Evolutionary conservation across 2,329 filamentous ascomycete genomes (phyloP).

Genomic region (Talaromyces albobiverticillius): DNA sequence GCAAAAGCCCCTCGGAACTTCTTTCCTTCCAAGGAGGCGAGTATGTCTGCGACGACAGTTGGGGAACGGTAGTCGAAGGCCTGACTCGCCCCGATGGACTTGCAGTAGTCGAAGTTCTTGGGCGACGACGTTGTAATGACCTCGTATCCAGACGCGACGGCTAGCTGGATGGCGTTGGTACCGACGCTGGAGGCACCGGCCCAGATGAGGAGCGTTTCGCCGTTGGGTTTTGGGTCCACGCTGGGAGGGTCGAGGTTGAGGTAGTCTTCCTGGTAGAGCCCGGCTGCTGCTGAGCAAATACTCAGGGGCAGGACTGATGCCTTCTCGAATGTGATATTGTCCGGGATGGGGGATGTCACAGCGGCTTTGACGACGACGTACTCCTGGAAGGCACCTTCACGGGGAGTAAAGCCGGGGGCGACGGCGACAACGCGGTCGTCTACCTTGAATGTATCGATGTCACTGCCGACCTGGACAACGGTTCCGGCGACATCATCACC

Average conservation of each 20-base stretch:
- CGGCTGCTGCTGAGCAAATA: slow-evolving; percentile 4
- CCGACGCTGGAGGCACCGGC: slow-evolving; percentile 50
- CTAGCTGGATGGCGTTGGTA: slow-evolving; percentile 41
- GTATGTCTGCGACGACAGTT: background rate
- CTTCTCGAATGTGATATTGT: slow-evolving; percentile 21
- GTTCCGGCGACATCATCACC: slow-evolving; percentile 27
- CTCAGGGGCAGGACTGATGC: slow-evolving; percentile 26
- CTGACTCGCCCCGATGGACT: slow-evolving; percentile 40
- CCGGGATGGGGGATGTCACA: slow-evolving; percentile 19
- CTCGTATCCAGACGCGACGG: slow-evolving; percentile 34
- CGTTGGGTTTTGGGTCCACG: slow-evolving; percentile 15
- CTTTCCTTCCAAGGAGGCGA: background rate
- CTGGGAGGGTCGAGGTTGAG: background rate
- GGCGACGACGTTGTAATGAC: slow-evolving; percentile 36
- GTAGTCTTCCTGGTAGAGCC: background rate
- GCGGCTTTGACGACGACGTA: slow-evolving; percentile 17
- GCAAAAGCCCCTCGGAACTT: background rate
- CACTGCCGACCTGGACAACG: slow-evolving; percentile 25
- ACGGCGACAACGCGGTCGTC: slow-evolving; percentile 25
- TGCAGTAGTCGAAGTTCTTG: slow-evolving; percentile 42
- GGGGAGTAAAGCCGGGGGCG: slow-evolving; percentile 16
- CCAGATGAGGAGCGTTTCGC: slow-evolving; percentile 45
- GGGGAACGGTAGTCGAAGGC: slow-evolving; percentile 41
- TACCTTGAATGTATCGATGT: slow-evolving; percentile 22
- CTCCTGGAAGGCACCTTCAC: slow-evolving; percentile 18